These are phyloP conservation scores for Bipolaris gigantea DNA, from an alignment of 2,329 filamentous ascomycete species.

Conservation along the genomic window DNA sequence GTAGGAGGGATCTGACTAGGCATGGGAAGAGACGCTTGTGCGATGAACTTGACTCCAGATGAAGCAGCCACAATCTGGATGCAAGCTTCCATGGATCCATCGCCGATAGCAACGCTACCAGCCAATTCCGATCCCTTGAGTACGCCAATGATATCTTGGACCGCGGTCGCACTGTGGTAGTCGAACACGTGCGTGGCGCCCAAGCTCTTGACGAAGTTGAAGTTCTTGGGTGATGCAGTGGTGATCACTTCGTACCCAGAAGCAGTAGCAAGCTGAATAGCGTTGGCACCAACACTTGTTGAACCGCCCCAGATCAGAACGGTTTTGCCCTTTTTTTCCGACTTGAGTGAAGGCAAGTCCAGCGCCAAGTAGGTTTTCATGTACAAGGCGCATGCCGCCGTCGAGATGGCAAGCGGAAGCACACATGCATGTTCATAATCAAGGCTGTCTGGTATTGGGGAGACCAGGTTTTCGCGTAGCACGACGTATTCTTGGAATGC, in stretches of 20 bases:
- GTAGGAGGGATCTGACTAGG: background rate
- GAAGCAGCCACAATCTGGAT: background rate
- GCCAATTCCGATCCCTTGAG: slow-evolving; percentile 41
- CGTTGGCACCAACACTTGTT: slow-evolving; percentile 50
- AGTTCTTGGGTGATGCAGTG: slow-evolving; percentile 52
- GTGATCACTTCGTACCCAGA: slow-evolving; percentile 50
- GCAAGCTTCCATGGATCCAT: slow-evolving; percentile 17
- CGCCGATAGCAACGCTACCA: slow-evolving; percentile 42
- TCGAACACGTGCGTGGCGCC: slow-evolving; percentile 55
- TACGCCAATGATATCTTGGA: slow-evolving; percentile 39
- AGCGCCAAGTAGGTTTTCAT: slow-evolving; percentile 17
- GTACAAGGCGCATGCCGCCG: slow-evolving; percentile 18
- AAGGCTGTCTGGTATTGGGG: slow-evolving; percentile 53
- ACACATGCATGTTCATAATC: slow-evolving; percentile 52
- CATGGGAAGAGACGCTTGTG: background rate
- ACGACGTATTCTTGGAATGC: slow-evolving; percentile 56
- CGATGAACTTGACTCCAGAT: background rate
- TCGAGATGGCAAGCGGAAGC: slow-evolving; percentile 29
- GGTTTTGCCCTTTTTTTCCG: slow-evolving; percentile 40
- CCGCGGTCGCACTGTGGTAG: slow-evolving; percentile 46
- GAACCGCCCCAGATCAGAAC: slow-evolving; percentile 52
- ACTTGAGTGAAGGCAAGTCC: slow-evolving; percentile 42
- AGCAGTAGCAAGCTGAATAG: slow-evolving; percentile 53
- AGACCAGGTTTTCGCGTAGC: slow-evolving; percentile 50
- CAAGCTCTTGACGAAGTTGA: slow-evolving; percentile 48